Base-by-base conservation (phyloP, 164 flowering plant species). In the Pachysandra terminalis region DNA sequence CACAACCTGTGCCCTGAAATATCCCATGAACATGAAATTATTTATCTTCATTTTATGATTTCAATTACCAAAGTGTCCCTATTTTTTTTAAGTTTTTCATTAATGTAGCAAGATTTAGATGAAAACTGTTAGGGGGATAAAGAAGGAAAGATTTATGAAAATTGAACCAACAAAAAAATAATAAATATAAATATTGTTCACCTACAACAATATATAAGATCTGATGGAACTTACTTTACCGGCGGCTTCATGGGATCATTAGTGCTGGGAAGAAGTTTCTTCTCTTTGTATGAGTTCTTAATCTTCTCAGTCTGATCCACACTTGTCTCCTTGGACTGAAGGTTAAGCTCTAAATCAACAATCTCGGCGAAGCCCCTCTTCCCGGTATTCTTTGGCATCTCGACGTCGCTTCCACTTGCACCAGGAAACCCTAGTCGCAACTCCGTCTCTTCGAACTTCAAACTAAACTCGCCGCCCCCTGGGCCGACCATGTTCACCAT, bases 331-430 rank as follows among this genome's bases (percentile, higher is more conserved):
- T 85, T 83, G 3, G 82, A 55, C 51, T 74, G 79, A 74, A 87
- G 77, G 59, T 85, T 83, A 1, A 85, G 83, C 74, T 84, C 79
- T 71, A 85, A 73, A 69, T 87, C 88, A 66, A 85, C 77, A 13
- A 86, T 87, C 73, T 85, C 85, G 7, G 80, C 77, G 75, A 79
- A 87, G 12, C 85, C 89, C 80, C 91, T 82, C 74, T 87, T 87
- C 15, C 85, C 84, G 0, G 70, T 72, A 9, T 77, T 69, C 68
- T 72, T 86, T 0, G 40, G 65, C 17, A 35, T 26, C 59, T 79
- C 63, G 7, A 48, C 75, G 7, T 68, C 82, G 2, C 19, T 57
- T 0, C 56, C 75, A 19, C 75, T 75, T 1, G 80, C 86, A 13
- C 87, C 82, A 2, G 88, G 87, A 56, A 85, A 57, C 13, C 87